Base-by-base conservation (phyloP, 192 early-diverging fungal species). In the Coemansia interrupta region DNA sequence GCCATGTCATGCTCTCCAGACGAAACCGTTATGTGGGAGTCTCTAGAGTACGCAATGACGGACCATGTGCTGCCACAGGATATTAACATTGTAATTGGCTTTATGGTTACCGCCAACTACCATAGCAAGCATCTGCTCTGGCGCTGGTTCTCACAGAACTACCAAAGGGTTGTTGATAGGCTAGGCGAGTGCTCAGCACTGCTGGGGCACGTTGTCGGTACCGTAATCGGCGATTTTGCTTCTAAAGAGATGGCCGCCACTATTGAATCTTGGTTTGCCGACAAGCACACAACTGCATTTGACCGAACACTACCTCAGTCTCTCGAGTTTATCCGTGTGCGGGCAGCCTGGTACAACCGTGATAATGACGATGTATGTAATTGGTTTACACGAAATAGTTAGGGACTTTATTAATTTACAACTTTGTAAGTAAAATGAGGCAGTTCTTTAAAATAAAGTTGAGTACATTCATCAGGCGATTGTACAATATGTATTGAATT, bases 271-370 rank as follows among this genome's bases (percentile, higher is more conserved):
- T 86, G 82, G 66, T 84, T 84, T 47, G 64, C 56, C 5, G 79
- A 73, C 32, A 83, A 86, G 65, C 80, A 75, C 59, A 74, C 70
- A 9, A 72, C 72, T 23, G 72, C 64, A 14, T 73, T 81, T 54
- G 72, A 83, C 58, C 66, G 81, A 14, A 77, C 85, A 9, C 78
- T 91, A 53, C 82, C 82, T 28, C 90, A 91, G 79, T 82, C 82
- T 40, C 61, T 91, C 11, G 89, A 91, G 71, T 78, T 73, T 46
- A 78, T 85, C 23, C 80, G 84, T 12, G 73, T 83, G 18, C 83
- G 84, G 59, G 64, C 72, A 15, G 68, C 63, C 10, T 74, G 72
- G 78, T 56, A 60, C 15, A 36, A 47, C 8, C 78, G 78, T 47
- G 78, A 80, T 55, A 17, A 47, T 15, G 54, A 61, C 13, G 66